These are phyloP conservation scores for Lipomyces chichibuensis DNA, from an alignment of 805 yeast genomes.

Conservation along the genomic window DNA sequence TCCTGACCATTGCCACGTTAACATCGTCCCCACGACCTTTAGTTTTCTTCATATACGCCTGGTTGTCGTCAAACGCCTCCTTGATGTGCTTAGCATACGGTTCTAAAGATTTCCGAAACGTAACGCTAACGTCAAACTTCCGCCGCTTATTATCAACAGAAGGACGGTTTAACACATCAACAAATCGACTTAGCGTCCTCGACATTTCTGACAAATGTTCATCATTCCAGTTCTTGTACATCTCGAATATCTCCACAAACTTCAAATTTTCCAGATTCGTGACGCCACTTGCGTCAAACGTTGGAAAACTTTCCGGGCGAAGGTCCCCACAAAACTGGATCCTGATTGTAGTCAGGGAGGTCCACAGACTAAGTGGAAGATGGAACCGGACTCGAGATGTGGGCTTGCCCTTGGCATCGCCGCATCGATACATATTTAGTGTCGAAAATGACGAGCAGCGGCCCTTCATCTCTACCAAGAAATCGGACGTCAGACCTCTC, in stretches of 20 bases:
- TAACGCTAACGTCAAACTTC: slow-evolving; percentile 9
- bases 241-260: slow-evolving; percentile 5
- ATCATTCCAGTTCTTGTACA: slow-evolving; percentile 5
- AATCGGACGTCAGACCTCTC: slow-evolving; percentile 17
- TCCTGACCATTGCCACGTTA: neutral
- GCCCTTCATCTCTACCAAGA: slow-evolving; percentile 10
- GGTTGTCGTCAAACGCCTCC: slow-evolving; percentile 12
- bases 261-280: slow-evolving; percentile 4
- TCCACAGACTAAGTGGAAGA: slow-evolving; percentile 21
- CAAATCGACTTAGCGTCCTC: neutral
- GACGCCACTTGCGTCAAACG: neutral
- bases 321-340: slow-evolving; percentile 13
- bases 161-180: neutral
- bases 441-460: slow-evolving; percentile 9
- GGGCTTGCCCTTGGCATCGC: slow-evolving; percentile 11
- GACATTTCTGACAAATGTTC: neutral
- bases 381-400: slow-evolving; percentile 11
- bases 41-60: neutral
- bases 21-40: neutral
- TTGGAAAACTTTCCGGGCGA: slow-evolving; percentile 3
- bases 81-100: slow-evolving; percentile 20
- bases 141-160: neutral
- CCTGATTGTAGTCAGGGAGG: slow-evolving; percentile 11
- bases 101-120: slow-evolving; percentile 11
- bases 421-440: slow-evolving; percentile 16